Percentiles rank a stretch among this genome's conserved stretches.
phyloP scores from a whole-genome alignment of 768 basidiomycete species.

The Lactarius tabidus region DNA sequence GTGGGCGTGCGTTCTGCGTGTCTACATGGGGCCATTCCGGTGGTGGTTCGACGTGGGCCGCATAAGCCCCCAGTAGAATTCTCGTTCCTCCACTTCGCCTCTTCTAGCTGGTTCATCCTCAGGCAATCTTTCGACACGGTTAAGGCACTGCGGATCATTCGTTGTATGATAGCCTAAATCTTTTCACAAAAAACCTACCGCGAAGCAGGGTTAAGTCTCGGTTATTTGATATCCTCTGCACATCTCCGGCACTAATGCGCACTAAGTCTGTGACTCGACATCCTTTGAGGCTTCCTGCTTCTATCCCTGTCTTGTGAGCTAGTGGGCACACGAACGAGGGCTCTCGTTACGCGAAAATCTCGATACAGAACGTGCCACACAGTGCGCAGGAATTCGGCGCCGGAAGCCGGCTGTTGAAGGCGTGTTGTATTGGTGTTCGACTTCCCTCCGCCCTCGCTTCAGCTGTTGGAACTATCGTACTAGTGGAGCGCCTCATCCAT shows the following conservation, averaged over 20 bases:
- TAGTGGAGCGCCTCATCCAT: neutral
- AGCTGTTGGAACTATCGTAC: neutral
- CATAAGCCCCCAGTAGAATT: constrained; percentile 1
- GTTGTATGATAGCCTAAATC: neutral
- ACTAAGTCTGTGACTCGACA: neutral
- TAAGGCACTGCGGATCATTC: constrained; percentile 9
- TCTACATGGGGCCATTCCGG: neutral
- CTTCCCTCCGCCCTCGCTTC: neutral
- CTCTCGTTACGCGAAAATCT: constrained; percentile 4
- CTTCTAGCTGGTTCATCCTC: neutral
- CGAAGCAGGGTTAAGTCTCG: constrained; percentile 3
- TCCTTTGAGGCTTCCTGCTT: neutral
- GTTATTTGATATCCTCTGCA: neutral
- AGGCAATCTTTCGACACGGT: neutral
- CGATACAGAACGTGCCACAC: neutral
- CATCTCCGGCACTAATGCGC: constrained; percentile 2
- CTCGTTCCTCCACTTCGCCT: neutral
- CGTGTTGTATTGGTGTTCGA: neutral
- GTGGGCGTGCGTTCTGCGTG: neutral
- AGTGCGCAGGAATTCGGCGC: constrained; percentile 5
- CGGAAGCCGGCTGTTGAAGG: constrained; percentile 6
- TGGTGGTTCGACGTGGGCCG: neutral
- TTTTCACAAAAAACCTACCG: neutral
- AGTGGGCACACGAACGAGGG: neutral
- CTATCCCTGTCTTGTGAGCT: neutral